A percentile compares a stretch with the other conserved stretches of the same genome.
These are phyloP conservation scores for Trichoderma sp. DNA, from an alignment of 2,329 filamentous ascomycete genomes.

Conservation along the genomic window DNA sequence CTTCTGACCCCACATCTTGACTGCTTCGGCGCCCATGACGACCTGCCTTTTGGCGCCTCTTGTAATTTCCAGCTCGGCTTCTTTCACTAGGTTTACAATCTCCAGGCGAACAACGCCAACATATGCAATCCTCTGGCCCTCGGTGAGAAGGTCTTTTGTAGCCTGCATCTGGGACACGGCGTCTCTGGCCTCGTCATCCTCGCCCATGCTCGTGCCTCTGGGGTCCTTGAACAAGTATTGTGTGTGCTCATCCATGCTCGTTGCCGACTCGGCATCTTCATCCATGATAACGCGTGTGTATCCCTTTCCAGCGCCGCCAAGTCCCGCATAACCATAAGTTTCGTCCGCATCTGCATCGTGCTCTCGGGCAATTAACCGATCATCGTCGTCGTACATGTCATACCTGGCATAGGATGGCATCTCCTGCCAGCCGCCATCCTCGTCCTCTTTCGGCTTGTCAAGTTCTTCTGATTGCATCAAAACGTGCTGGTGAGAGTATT, in stretches of 20 bases:
- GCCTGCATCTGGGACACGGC: slow-evolving; percentile 88
- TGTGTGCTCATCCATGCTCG: slow-evolving; percentile 96
- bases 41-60: slow-evolving; percentile 73
- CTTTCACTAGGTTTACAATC: slow-evolving; percentile 74
- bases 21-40: slow-evolving; percentile 69
- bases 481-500: slow-evolving; percentile 49
- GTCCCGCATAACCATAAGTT: slow-evolving; percentile 67
- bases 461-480: slow-evolving; percentile 51
- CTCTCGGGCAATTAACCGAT: slow-evolving; percentile 81
- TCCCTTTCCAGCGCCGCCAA: slow-evolving; percentile 89
- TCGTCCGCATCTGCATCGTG: slow-evolving; percentile 70
- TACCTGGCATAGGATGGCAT: slow-evolving; percentile 94
- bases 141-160: slow-evolving; percentile 91
- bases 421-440: slow-evolving; percentile 80
- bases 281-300: slow-evolving; percentile 95
- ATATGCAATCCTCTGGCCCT: slow-evolving; percentile 94
- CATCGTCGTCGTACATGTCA: slow-evolving; percentile 94
- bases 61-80: slow-evolving; percentile 64
- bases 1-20: slow-evolving; percentile 96
- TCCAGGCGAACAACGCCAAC: slow-evolving; percentile 85
- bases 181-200: slow-evolving; percentile 78
- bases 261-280: slow-evolving; percentile 90
- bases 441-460: slow-evolving; percentile 53
- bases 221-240: slow-evolving; percentile 88
- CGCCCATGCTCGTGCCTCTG: slow-evolving; percentile 61